These are phyloP conservation scores for Aspergillus floridensis DNA, from an alignment of 2,329 filamentous ascomycete species.

Conservation along the genomic window DNA sequence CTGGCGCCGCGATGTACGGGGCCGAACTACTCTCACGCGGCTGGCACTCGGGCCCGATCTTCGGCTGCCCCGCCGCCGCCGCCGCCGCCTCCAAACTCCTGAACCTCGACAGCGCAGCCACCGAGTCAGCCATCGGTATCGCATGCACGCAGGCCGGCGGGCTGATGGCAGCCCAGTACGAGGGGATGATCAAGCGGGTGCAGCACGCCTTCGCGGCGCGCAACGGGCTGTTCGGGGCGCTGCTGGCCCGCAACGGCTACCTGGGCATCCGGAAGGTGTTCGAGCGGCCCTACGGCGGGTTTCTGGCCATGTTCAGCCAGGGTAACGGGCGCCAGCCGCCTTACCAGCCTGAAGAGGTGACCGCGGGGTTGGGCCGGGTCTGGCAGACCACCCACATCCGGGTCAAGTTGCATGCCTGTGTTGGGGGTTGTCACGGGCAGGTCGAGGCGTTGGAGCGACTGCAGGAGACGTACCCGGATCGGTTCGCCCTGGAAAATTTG, in stretches of 20 bases:
- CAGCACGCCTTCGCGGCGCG: conserved; percentile 49
- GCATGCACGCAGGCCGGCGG: conserved; percentile 43
- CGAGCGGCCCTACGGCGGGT: conserved; percentile 45
- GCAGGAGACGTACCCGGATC: background rate
- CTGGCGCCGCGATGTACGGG: conserved; percentile 40
- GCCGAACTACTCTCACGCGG: conserved; percentile 39
- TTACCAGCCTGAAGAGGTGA: conserved; percentile 18
- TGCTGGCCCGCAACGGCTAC: conserved; percentile 42
- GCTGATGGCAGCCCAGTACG: conserved; percentile 46
- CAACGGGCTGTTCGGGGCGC: conserved; percentile 42
- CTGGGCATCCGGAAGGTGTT: conserved; percentile 44
- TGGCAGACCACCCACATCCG: conserved; percentile 4
- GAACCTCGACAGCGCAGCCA: conserved; percentile 18
- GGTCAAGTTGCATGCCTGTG: conserved; percentile 6
- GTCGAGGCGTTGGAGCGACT: conserved; percentile 1
- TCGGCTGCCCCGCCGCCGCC: conserved; percentile 39
- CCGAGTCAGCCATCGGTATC: conserved; percentile 41
- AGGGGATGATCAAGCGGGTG: conserved; percentile 46
- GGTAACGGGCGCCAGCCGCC: conserved; percentile 28
- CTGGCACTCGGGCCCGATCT: conserved; percentile 44
- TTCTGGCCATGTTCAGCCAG: conserved; percentile 40
- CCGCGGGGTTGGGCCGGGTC: background rate
- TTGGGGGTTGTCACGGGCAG: background rate
- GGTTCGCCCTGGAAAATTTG: background rate
- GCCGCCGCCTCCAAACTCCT: conserved; percentile 34